A percentile compares a stretch with the other conserved stretches of the same genome.
Conservation (phyloP, 225 moss, liverwort and hornwort species). For the Ulota crispa region DNA sequence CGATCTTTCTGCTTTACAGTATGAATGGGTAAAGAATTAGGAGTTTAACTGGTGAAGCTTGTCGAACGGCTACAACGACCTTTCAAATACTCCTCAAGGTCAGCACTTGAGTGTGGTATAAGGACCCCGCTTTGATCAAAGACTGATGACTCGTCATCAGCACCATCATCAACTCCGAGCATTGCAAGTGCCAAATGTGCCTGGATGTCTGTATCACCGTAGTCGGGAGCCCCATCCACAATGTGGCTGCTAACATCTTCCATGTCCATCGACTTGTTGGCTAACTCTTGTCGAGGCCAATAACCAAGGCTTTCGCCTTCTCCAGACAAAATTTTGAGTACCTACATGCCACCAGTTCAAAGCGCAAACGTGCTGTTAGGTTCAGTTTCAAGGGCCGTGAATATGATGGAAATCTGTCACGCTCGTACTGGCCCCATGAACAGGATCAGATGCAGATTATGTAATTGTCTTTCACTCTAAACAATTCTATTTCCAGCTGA, state of each 20-base stretch:
- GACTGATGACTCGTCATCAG: slow-evolving; percentile 43
- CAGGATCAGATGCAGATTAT: background rate
- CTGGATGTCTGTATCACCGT: slow-evolving; percentile 50
- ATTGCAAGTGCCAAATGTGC: slow-evolving; percentile 62
- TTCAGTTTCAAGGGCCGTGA: background rate
- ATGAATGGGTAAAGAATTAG: slow-evolving; percentile 15
- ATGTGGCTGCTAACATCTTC: slow-evolving; percentile 44
- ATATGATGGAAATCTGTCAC: background rate
- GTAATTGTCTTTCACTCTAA: background rate
- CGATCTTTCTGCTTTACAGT: slow-evolving; percentile 34
- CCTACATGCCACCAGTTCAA: slow-evolving; percentile 28
- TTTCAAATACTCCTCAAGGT: slow-evolving; percentile 57
- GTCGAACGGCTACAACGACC: slow-evolving; percentile 55
- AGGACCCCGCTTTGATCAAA: slow-evolving; percentile 46
- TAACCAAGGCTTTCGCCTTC: slow-evolving; percentile 56
- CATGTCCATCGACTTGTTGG: slow-evolving; percentile 55
- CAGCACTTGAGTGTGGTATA: slow-evolving; percentile 50
- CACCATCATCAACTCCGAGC: slow-evolving; percentile 54
- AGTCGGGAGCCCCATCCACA: slow-evolving; percentile 44
- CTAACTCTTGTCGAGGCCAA: slow-evolving; percentile 50
- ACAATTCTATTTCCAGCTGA: background rate
- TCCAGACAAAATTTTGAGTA: slow-evolving; percentile 58
- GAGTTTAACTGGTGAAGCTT: slow-evolving; percentile 44
- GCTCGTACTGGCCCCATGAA: background rate
- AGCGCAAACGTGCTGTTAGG: slow-evolving; percentile 11